Percentiles rank a stretch among this genome's conserved stretches.
Conservation (phyloP, 2,329 filamentous ascomycete genomes). For the Fusarium irregulare region DNA sequence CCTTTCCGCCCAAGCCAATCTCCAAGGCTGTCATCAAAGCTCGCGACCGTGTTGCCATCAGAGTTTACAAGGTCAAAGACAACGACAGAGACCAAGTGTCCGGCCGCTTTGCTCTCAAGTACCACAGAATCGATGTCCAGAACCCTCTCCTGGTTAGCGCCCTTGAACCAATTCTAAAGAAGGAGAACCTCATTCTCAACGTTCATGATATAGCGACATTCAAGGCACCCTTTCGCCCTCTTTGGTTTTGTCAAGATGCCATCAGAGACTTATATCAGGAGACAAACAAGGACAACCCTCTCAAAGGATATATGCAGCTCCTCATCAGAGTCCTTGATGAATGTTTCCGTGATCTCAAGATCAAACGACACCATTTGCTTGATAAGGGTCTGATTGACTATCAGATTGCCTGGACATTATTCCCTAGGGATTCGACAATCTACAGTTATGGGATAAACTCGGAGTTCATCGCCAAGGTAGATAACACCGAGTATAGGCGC, state of each 20-base stretch:
- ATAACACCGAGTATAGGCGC: slow-evolving; percentile 48
- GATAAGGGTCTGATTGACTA: slow-evolving; percentile 55
- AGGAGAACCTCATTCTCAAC: slow-evolving; percentile 55
- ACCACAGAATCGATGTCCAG: slow-evolving; percentile 57
- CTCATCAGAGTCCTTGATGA: slow-evolving; percentile 57
- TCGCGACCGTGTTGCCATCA: slow-evolving; percentile 57
- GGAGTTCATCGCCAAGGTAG: slow-evolving; percentile 56
- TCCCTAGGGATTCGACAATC: slow-evolving; percentile 54
- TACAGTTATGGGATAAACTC: slow-evolving; percentile 55
- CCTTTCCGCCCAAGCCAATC: slow-evolving; percentile 56
- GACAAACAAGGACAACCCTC: slow-evolving; percentile 41
- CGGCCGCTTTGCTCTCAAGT: slow-evolving; percentile 54
- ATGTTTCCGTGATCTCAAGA: slow-evolving; percentile 55
- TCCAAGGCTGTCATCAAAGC: slow-evolving; percentile 52
- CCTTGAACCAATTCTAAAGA: slow-evolving; percentile 57
- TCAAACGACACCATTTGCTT: slow-evolving; percentile 52
- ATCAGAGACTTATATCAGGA: slow-evolving; percentile 50
- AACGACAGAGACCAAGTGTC: slow-evolving; percentile 53
- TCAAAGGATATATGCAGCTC: slow-evolving; percentile 55
- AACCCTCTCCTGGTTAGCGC: slow-evolving; percentile 56
- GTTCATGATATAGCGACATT: slow-evolving; percentile 53
- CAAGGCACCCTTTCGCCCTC: slow-evolving; percentile 53
- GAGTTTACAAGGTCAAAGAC: slow-evolving; percentile 60
- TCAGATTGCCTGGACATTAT: slow-evolving; percentile 58
- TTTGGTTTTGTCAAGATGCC: slow-evolving; percentile 60